A percentile compares a stretch with the other conserved stretches of the same genome.
Evolutionary conservation across 139 green algal genomes (phyloP).

Genomic region (Klebsormidium nitens): DNA sequence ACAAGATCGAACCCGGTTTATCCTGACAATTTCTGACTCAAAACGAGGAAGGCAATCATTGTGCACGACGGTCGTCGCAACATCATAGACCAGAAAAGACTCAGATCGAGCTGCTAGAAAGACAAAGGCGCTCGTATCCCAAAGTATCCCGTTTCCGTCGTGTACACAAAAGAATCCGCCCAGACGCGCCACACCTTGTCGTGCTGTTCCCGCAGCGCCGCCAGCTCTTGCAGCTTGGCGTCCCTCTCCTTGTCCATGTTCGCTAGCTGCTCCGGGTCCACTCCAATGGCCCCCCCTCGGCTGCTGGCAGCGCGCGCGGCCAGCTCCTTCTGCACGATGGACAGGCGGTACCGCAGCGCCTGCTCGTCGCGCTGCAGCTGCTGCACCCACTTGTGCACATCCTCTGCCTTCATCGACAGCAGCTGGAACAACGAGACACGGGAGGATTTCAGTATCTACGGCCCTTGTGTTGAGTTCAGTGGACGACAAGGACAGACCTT

Average conservation of each 20-base stretch:
- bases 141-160: not conserved
- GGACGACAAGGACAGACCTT: too few relatives aligned
- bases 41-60: too few relatives aligned
- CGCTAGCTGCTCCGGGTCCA: slow-evolving; percentile 1
- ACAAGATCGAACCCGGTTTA: too few relatives aligned
- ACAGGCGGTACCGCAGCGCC: not conserved
- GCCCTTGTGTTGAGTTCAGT: too few relatives aligned
- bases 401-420: slow-evolving; percentile 8
- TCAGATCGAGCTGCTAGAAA: not conserved
- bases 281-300: slow-evolving; percentile 7
- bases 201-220: slow-evolving; percentile 19
- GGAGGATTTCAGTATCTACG: too few relatives aligned
- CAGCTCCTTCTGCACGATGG: slow-evolving; percentile 1
- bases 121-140: not conserved
- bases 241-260: not conserved
- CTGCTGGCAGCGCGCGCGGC: not conserved
- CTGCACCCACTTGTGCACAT: not conserved
- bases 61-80: too few relatives aligned
- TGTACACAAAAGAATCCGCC: not conserved
- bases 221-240: slow-evolving; percentile 9
- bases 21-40: too few relatives aligned
- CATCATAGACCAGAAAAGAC: not conserved
- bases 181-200: slow-evolving; percentile 20
- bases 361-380: not conserved
- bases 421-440: too few relatives aligned